These are phyloP conservation scores for Neurospora tetraspora DNA, from an alignment of 495 filamentous ascomycete species.

Conservation along the genomic window DNA sequence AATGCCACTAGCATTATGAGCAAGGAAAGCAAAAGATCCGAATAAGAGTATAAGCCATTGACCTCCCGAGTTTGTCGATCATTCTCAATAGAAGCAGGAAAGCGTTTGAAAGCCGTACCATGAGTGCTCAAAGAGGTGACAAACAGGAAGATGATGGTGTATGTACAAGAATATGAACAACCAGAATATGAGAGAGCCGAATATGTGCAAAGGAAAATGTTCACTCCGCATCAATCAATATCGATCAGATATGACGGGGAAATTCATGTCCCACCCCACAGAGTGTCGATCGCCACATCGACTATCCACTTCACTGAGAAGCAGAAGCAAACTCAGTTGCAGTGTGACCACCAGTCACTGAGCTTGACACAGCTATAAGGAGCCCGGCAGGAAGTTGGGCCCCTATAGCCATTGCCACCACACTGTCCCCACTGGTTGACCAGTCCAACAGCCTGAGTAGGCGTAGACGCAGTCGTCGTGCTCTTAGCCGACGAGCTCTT, in stretches of 20 bases:
- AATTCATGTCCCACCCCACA: neutral
- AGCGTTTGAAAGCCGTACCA: neutral
- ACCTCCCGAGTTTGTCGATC: neutral
- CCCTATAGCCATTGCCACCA: constrained; percentile 27
- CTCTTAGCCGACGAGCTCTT: neutral
- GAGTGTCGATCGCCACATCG: neutral
- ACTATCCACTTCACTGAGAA: neutral
- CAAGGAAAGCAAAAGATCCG: neutral
- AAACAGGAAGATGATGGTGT: neutral
- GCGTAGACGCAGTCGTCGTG: neutral
- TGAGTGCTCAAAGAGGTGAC: neutral
- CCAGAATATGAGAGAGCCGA: neutral
- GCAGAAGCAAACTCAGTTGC: constrained; percentile 11
- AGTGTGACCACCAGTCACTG: constrained; percentile 25
- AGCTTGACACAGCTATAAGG: constrained; percentile 22
- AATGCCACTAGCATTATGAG: neutral
- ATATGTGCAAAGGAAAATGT: neutral
- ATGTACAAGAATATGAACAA: neutral
- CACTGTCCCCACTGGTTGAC: constrained; percentile 34
- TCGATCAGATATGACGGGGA: neutral
- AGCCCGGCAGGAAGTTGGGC: constrained; percentile 26
- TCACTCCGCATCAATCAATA: neutral
- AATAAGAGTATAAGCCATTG: neutral
- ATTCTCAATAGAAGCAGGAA: neutral
- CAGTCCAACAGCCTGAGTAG: neutral